Conservation (phyloP, 495 filamentous ascomycete genomes). For the Aspergillus cristatus region DNA sequence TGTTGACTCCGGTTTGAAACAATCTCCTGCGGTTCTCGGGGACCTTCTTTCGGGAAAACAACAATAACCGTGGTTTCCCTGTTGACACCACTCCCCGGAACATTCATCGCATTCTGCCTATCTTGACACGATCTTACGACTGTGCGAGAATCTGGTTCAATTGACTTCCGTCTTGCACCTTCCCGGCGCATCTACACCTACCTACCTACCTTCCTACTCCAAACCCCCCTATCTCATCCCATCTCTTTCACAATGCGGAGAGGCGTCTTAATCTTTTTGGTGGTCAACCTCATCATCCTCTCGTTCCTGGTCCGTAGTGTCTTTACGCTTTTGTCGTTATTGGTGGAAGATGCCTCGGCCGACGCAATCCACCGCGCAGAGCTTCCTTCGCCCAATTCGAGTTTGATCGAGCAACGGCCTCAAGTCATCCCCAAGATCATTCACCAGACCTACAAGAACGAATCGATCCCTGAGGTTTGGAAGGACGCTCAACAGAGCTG, state of each 20-base stretch:
- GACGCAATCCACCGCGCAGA: conserved; percentile 57
- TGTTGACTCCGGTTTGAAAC: no score
- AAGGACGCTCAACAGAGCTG: conserved; percentile 62
- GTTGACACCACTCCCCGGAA: no score
- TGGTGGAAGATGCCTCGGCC: conserved; percentile 56
- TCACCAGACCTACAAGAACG: conserved; percentile 79
- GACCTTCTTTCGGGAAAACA: no score
- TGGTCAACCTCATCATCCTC: conserved; percentile 51
- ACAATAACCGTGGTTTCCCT: no score
- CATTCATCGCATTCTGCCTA: no score
- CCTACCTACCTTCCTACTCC: no score
- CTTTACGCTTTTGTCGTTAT: conserved; percentile 53
- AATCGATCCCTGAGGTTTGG: conserved; percentile 69
- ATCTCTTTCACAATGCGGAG: conserved; percentile 53
- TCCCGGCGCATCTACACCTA: neutral
- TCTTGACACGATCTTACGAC: no score
- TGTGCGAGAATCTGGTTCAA: no score
- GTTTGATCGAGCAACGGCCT: conserved; percentile 46
- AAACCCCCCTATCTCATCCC: no score
- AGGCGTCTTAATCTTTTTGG: conserved; percentile 52
- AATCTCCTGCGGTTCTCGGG: no score
- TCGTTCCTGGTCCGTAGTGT: conserved; percentile 51
- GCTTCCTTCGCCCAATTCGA: conserved; percentile 54
- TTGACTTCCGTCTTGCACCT: no score
- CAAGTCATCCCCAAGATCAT: conserved; percentile 82